Evolutionary conservation across 768 basidiomycete species (phyloP).

Genomic region (Scleroderma citrinum): DNA sequence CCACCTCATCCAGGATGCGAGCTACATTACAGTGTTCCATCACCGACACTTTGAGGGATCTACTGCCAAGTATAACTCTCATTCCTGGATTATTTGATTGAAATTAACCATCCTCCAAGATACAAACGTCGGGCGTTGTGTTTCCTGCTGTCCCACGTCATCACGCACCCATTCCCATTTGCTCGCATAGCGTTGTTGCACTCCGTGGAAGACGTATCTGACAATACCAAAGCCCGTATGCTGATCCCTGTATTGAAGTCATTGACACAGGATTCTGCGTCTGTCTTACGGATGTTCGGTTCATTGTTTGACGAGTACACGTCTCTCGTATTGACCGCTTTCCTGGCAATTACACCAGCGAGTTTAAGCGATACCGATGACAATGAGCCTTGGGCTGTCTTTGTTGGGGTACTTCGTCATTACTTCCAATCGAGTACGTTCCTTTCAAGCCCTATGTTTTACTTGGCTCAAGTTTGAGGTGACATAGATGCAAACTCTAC

Average conservation of each 20-base stretch:
- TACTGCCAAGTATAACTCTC: slow-evolving; percentile 45
- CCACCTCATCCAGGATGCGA: slow-evolving; percentile 54
- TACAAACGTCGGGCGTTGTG: slow-evolving; percentile 69
- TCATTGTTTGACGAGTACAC: slow-evolving; percentile 30
- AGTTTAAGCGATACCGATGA: slow-evolving; percentile 41
- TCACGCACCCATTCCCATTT: slow-evolving; percentile 42
- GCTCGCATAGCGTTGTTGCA: slow-evolving; percentile 52
- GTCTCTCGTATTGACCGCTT: slow-evolving; percentile 37
- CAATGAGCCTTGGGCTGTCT: slow-evolving; percentile 44
- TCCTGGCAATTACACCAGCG: slow-evolving; percentile 42
- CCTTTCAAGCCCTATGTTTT: neutral
- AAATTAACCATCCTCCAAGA: slow-evolving; percentile 30
- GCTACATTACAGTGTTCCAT: slow-evolving; percentile 56
- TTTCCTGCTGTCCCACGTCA: slow-evolving; percentile 76
- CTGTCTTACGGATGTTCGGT: slow-evolving; percentile 32
- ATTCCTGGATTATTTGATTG: slow-evolving; percentile 7
- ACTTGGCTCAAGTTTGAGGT: slow-evolving; percentile 1
- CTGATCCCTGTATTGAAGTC: slow-evolving; percentile 53
- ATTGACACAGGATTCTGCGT: slow-evolving; percentile 22
- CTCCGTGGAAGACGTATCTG: slow-evolving; percentile 35
- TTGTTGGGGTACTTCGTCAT: slow-evolving; percentile 36
- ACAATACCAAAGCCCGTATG: slow-evolving; percentile 42
- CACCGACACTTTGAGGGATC: slow-evolving; percentile 43
- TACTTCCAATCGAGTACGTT: slow-evolving; percentile 46
- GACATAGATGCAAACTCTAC: slow-evolving; percentile 34